Evolutionary conservation across 495 filamentous ascomycete genomes (phyloP).

Genomic region (Podospora comata): DNA sequence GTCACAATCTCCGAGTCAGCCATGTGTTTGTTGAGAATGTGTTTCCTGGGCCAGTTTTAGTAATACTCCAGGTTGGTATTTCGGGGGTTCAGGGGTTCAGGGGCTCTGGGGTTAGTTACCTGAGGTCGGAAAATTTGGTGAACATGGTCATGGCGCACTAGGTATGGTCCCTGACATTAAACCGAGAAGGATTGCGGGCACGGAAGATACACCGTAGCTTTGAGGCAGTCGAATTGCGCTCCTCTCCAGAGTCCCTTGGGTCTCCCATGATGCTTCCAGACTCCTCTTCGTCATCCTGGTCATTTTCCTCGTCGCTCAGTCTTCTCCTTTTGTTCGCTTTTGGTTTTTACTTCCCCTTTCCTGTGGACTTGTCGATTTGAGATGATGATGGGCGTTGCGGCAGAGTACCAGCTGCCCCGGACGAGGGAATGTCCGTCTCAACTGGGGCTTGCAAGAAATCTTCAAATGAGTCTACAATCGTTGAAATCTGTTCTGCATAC

Average conservation of each 20-base stretch:
- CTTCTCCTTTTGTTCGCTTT: constrained; percentile 2
- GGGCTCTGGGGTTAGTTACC: neutral
- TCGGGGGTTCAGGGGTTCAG: neutral
- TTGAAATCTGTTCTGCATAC: neutral
- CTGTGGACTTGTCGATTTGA: neutral
- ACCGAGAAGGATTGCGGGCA: constrained; percentile 10
- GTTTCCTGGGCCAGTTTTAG: neutral
- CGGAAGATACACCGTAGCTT: constrained; percentile 13
- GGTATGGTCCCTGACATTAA: constrained; percentile 15
- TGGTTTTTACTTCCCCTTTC: neutral
- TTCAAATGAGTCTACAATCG: neutral
- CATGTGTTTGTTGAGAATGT: constrained; percentile 14
- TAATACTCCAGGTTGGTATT: neutral
- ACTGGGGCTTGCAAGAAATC: neutral
- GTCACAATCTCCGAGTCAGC: neutral
- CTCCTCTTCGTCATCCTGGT: constrained; percentile 6
- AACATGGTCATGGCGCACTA: constrained; percentile 16
- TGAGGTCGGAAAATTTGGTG: constrained; percentile 15
- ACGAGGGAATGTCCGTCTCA: neutral
- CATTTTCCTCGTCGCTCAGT: neutral
- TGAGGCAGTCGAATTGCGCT: neutral
- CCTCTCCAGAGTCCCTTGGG: neutral
- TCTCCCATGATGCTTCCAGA: constrained; percentile 1
- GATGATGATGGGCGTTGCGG: neutral
- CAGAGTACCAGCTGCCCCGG: neutral